These are phyloP conservation scores for Breynia disticha DNA, from an alignment of 441 rosid species.

Conservation along the genomic window DNA sequence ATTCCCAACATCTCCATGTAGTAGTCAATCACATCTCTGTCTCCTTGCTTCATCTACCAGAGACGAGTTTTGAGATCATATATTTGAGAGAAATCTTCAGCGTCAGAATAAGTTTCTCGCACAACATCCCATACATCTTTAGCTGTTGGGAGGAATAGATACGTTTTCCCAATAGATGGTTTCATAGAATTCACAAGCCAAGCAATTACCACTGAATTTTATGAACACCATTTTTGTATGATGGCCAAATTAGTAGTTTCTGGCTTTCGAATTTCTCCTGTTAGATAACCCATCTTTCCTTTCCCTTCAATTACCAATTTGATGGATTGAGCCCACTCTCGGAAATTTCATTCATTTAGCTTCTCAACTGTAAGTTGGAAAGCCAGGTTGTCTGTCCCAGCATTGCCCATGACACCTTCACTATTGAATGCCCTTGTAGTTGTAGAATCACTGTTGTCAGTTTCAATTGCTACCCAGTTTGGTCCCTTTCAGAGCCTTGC, in stretches of 20 bases:
- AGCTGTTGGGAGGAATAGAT: neutral
- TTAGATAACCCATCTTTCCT: neutral
- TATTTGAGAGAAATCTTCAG: slow-evolving; percentile 7
- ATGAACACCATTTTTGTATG: neutral
- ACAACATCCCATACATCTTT: neutral
- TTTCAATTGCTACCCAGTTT: no score
- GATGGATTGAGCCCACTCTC: neutral
- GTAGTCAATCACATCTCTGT: slow-evolving; percentile 3
- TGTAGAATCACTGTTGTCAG: no score
- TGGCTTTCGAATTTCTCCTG: neutral
- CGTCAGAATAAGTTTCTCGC: neutral
- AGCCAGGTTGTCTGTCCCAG: no score
- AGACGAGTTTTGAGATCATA: slow-evolving; percentile 5
- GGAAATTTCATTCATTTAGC: neutral
- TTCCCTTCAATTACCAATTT: neutral
- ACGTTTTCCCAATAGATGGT: neutral
- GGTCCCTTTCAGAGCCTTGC: no score
- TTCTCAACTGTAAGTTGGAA: neutral
- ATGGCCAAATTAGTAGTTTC: neutral
- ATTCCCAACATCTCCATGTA: neutral
- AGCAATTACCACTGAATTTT: neutral
- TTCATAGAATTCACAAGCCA: slow-evolving; percentile 10
- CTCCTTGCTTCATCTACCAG: slow-evolving; percentile 6
- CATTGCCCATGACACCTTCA: no score
- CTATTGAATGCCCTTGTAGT: no score